Base-by-base conservation (phyloP, 2,329 filamentous ascomycete genomes). In the Xylariaceae sp. region DNA sequence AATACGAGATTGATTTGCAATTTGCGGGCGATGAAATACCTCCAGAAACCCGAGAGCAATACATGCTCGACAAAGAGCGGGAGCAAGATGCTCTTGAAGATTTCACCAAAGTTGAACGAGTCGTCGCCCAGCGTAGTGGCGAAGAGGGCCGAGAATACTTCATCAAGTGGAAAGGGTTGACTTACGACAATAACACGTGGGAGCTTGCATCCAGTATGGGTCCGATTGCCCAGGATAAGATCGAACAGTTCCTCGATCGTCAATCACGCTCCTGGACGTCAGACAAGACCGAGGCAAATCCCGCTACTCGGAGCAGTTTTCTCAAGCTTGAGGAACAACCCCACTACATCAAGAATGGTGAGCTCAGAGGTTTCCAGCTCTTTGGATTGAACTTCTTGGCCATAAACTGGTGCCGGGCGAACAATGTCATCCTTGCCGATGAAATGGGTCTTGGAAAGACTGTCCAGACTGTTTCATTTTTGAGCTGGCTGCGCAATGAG, bases 361-460 rank as follows among this genome's bases (percentile, higher is more conserved):
- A 93, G 65, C 79, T 98, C 42, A 85, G 93, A 55, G 85, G 91
- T 53, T 98, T 98, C 64, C 94, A 98, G 67, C 78, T 97, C 58
- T 88, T 86, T 54, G 93, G 94, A 22, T 74, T 98, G 49, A 97
- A 97, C 70, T 98, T 96, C 67, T 74, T 98, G 52, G 88, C 88
- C 37, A 89, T 95, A 68, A 95, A 97, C 67, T 98, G 94, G 94
- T 88, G 87, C 42, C 85, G 86, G 60, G 84, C 83, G 44, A 93
- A 93, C 66, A 98, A 97, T 58, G 93, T 97, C 61, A 96, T 98
- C 58, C 78, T 98, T 42, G 93, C 93, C 39, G 93, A 98, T 64
- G 93, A 98, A 69, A 98, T 98, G 93, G 93, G 93, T 58, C 77
- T 98, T 12, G 93, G 93, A 22, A 98, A 98, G 71, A 98, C 93